phyloP scores from a whole-genome alignment of 169 alveolate species.

The Plasmodium vivax region DNA sequence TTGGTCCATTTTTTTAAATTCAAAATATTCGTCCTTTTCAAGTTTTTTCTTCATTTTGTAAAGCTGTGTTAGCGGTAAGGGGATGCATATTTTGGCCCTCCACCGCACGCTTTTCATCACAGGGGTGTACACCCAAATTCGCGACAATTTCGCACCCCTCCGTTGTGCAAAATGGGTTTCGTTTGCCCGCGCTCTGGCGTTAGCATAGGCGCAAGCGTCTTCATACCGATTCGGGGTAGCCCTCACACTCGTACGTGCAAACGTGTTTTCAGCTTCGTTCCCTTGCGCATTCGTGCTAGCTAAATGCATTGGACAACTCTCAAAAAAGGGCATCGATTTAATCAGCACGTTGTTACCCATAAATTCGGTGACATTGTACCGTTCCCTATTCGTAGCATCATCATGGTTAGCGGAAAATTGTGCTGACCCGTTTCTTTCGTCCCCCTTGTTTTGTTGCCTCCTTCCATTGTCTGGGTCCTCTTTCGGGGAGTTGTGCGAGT shows the following conservation, averaged over 20 bases:
- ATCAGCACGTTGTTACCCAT: neutral
- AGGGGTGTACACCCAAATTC: conserved; percentile 26
- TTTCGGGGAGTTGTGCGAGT: no score
- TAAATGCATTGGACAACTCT: neutral
- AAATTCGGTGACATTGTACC: neutral
- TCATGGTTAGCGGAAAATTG: no score
- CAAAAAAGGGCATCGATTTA: neutral
- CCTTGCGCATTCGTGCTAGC: neutral
- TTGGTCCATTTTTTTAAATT: neutral
- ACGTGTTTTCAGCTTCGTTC: no score
- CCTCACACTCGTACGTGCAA: no score
- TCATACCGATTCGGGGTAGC: no score
- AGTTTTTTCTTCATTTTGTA: conserved; percentile 14
- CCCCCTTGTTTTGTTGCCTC: neutral
- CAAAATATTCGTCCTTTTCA: conserved; percentile 4
- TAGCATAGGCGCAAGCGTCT: no score
- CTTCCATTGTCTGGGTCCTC: no score
- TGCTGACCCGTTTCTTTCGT: no score
- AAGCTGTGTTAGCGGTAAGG: conserved; percentile 10
- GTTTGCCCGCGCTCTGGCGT: neutral
- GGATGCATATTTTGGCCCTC: conserved; percentile 5
- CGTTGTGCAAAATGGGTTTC: neutral
- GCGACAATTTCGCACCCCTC: neutral
- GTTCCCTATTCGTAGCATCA: neutral
- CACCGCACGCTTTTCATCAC: neutral